Base-by-base conservation (phyloP, 495 filamentous ascomycete species). In the Penicillium bovifimosum region DNA sequence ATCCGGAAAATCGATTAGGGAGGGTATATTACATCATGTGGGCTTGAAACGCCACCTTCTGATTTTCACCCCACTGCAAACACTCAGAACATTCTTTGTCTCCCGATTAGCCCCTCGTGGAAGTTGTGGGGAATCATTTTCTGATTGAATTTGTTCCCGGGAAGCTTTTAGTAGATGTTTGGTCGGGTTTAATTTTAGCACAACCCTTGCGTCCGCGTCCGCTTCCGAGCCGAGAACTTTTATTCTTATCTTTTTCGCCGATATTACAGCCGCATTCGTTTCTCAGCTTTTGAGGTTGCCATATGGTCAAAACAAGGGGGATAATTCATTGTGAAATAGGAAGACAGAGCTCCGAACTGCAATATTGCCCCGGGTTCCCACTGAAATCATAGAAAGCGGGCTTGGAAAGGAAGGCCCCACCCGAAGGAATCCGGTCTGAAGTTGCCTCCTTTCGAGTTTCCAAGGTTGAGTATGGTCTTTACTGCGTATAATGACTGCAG, bases 11-110 rank as follows among this genome's bases (percentile, higher is more conserved):
- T 3, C 20, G 38, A 17, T 36, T 27, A 31, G n/a, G 48, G 41
- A 20, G 27, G 27, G 20, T 29, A 41, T 36, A 56, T 56, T 53
- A 56, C 53, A 60, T 56, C 58, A 56, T 59, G 53, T 41, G 53
- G 52, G 7, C 41, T 43, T 14, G 14, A 43, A 29, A n/a, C 41
- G 41, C 41, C 41, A 43, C 41, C 41, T 14, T n/a, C 14, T 36
- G 24, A 27, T 31, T 14, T 16, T 26, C 24, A 14, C 41, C 24
- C 14, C 10, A 24, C 35, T 36, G 20, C 20, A 24, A 24, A 24
- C 20, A 24, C 20, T 24, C 20, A 24, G 20, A 24, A 24, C 20
- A 24, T 24, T 24, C 20, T 24, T 24, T 24, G 20, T 4, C 20
- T 24, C 29, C 29, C 9, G 9, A 31, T 7, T 10, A 31, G 18